Evolutionary conservation across 345 rosid genomes (phyloP).

Genomic region (Hevea brasiliensis): DNA sequence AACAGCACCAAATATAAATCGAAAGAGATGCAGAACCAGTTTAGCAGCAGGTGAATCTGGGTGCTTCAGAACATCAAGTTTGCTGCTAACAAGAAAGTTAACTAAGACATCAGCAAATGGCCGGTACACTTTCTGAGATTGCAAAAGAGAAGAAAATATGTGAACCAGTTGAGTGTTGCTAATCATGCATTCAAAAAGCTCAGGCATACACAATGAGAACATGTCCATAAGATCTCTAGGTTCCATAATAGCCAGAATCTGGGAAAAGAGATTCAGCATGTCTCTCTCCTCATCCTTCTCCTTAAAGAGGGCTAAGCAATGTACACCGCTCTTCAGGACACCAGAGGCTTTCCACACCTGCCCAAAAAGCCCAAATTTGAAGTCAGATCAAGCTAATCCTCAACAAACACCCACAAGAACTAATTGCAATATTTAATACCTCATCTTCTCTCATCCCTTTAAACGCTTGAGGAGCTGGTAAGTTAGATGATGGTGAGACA

Average conservation of each 20-base stretch:
- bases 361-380: slow-evolving; percentile 28
- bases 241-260: slow-evolving; percentile 93
- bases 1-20: slow-evolving; percentile 91
- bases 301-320: slow-evolving; percentile 95
- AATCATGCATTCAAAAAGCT: slow-evolving; percentile 97
- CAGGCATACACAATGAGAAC: slow-evolving; percentile 97
- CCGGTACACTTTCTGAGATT: slow-evolving; percentile 72
- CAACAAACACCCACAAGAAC: neutral
- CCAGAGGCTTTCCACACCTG: slow-evolving; percentile 99
- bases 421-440: slow-evolving; percentile 42
- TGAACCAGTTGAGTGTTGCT: slow-evolving; percentile 81
- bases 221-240: slow-evolving; percentile 98
- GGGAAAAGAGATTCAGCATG: slow-evolving; percentile 84
- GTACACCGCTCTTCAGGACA: slow-evolving; percentile 93
- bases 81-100: slow-evolving; percentile 81
- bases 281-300: slow-evolving; percentile 98
- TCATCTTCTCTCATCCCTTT: slow-evolving; percentile 99
- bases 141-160: slow-evolving; percentile 86
- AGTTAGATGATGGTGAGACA: slow-evolving; percentile 57
- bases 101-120: slow-evolving; percentile 94
- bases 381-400: slow-evolving; percentile 28
- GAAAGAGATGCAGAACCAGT: slow-evolving; percentile 89
- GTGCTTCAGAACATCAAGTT: slow-evolving; percentile 83
- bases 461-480: slow-evolving; percentile 69
- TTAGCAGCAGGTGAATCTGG: slow-evolving; percentile 85